Evolutionary conservation across 2,329 filamentous ascomycete species (phyloP).

Genomic region (Colletotrichum eleusines): DNA sequence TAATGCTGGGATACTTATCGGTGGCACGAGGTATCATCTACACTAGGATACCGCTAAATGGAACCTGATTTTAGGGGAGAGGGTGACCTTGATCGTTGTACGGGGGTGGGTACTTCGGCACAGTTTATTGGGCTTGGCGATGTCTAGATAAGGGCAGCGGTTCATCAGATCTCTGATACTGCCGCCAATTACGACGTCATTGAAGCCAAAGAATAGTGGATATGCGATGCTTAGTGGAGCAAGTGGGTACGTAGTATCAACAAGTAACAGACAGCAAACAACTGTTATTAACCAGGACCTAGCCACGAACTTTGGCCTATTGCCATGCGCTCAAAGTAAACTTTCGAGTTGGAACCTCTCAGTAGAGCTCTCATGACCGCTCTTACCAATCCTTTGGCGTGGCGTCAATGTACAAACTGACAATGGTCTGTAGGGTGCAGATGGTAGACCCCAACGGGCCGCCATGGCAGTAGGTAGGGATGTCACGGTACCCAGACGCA

Average conservation of each 20-base stretch:
- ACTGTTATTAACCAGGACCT: background rate
- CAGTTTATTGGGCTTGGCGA: background rate
- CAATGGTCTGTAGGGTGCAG: conserved; percentile 7
- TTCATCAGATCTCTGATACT: background rate
- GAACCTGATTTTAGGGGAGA: background rate
- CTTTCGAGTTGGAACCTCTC: background rate
- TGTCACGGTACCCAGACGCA: conserved; percentile 13
- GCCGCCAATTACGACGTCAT: background rate
- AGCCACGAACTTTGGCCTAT: background rate
- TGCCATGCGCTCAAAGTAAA: background rate
- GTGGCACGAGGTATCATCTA: background rate
- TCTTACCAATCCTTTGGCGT: background rate
- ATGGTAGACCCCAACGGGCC: background rate
- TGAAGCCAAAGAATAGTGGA: background rate
- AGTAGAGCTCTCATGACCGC: background rate
- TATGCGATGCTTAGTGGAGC: background rate
- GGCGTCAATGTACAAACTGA: conserved; percentile 12
- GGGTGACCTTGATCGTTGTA: background rate
- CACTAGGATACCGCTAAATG: no score
- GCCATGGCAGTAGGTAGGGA: conserved; percentile 5
- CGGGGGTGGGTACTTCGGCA: background rate
- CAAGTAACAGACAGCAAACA: background rate
- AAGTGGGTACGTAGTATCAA: background rate
- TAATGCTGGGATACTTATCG: background rate
- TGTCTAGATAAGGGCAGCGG: background rate